Evolutionary conservation across 2,329 filamentous ascomycete genomes (phyloP).

Genomic region (Penicillium decumbens): DNA sequence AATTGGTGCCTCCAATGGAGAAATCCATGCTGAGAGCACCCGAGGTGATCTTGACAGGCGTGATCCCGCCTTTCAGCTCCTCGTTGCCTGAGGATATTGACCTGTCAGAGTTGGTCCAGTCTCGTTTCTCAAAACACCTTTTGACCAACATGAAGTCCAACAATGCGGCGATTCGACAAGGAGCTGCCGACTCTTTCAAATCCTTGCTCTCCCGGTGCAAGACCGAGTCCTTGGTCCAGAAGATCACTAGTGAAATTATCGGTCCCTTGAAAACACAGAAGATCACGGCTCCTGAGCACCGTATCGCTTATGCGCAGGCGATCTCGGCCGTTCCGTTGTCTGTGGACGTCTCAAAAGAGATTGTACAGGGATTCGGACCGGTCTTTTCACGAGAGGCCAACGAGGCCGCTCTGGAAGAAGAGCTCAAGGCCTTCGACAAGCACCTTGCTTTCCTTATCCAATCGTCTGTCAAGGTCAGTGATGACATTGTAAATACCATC

Average conservation of each 20-base stretch:
- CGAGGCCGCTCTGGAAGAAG: slow-evolving; percentile 71
- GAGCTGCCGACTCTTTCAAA: slow-evolving; percentile 69
- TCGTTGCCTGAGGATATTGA: slow-evolving; percentile 69
- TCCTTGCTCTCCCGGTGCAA: slow-evolving; percentile 63
- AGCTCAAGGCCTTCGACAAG: slow-evolving; percentile 65
- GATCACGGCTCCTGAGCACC: slow-evolving; percentile 77
- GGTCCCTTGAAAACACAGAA: slow-evolving; percentile 78
- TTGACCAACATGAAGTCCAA: slow-evolving; percentile 89
- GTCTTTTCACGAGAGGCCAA: slow-evolving; percentile 81
- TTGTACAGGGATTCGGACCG: slow-evolving; percentile 62
- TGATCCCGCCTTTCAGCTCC: slow-evolving; percentile 67
- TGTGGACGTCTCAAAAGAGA: slow-evolving; percentile 58
- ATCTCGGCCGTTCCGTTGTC: slow-evolving; percentile 62
- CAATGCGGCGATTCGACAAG: slow-evolving; percentile 70
- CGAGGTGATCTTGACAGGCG: slow-evolving; percentile 77
- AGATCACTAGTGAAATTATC: slow-evolving; percentile 72
- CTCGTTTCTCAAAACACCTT: slow-evolving; percentile 76
- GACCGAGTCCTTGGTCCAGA: slow-evolving; percentile 54
- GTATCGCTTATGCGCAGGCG: slow-evolving; percentile 76
- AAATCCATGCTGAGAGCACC: slow-evolving; percentile 85
- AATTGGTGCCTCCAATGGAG: slow-evolving; percentile 76
- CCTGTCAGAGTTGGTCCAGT: slow-evolving; percentile 66
- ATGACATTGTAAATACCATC: slow-evolving; percentile 64
- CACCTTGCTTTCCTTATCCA: slow-evolving; percentile 61
- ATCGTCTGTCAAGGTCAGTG: slow-evolving; percentile 59